Percentiles rank a stretch among this genome's conserved stretches.
Evolutionary conservation across 495 filamentous ascomycete species (phyloP).

Genomic region (Penicillium lagena): DNA sequence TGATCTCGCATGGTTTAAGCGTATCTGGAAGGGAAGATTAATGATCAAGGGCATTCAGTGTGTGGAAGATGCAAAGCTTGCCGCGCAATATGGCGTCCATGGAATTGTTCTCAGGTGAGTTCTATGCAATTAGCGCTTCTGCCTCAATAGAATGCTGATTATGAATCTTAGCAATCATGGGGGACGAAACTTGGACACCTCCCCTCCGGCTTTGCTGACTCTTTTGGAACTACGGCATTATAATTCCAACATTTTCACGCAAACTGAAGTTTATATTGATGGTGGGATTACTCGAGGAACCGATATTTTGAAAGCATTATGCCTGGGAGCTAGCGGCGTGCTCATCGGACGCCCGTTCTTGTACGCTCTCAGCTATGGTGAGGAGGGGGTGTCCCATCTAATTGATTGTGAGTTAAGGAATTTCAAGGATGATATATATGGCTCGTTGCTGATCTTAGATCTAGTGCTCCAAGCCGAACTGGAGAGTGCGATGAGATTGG

Average conservation of each 20-base stretch:
- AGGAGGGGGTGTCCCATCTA: too few relatives aligned
- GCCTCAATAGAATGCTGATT: too few relatives aligned
- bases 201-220: constrained; percentile 78
- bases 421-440: too few relatives aligned
- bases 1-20: constrained; percentile 60
- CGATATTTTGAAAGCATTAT: constrained; percentile 83
- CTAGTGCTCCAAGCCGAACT: too few relatives aligned
- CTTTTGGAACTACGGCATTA: constrained; percentile 81
- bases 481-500: too few relatives aligned
- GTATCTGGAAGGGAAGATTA: constrained; percentile 54
- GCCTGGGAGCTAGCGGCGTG: constrained; percentile 76
- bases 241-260: constrained; percentile 74
- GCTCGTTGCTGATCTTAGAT: too few relatives aligned
- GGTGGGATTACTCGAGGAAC: constrained; percentile 83
- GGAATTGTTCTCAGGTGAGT: constrained; percentile 48
- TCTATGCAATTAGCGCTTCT: too few relatives aligned
- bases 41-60: constrained; percentile 62
- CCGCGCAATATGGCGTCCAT: constrained; percentile 47
- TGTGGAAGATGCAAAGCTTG: constrained; percentile 51
- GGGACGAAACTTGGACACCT: constrained; percentile 78
- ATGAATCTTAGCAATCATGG: constrained; percentile 57
- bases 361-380: too few relatives aligned
- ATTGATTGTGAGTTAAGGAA: too few relatives aligned
- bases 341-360: constrained; percentile 64
- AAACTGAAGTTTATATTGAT: constrained; percentile 78